phyloP scores from a whole-genome alignment of 2,329 filamentous ascomycete genomes.

The Ophiostoma populinum region DNA sequence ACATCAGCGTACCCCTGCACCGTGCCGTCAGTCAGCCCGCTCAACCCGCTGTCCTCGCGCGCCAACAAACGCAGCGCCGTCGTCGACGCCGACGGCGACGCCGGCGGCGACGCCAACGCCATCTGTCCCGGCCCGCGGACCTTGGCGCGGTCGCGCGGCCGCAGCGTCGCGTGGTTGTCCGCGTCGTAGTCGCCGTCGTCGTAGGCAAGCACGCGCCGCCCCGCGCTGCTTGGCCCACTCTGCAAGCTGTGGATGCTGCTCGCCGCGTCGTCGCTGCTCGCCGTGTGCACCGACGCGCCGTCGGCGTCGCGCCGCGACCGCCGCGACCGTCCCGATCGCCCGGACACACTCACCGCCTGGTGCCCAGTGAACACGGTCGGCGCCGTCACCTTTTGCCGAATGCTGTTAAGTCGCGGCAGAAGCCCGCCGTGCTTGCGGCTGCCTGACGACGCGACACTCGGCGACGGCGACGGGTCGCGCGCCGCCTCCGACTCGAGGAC shows the following conservation, averaged over 20 bases:
- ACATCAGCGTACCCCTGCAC: no score
- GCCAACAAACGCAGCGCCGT: neutral
- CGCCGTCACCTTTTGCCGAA: no score
- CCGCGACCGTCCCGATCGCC: no score
- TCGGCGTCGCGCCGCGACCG: neutral
- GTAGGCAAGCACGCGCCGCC: no score
- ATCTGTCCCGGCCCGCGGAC: conserved; percentile 11
- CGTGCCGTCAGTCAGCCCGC: conserved; percentile 9
- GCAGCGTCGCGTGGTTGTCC: conserved; percentile 23
- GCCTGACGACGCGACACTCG: no score
- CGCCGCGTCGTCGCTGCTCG: conserved; percentile 6
- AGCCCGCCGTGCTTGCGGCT: conserved; percentile 4
- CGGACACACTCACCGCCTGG: no score
- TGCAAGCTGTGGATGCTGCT: conserved; percentile 3
- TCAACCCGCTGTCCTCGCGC: conserved; percentile 9
- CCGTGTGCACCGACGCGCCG: neutral
- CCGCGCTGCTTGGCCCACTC: conserved; percentile 16
- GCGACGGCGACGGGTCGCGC: neutral
- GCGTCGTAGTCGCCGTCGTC: conserved; percentile 16
- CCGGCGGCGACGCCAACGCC: neutral
- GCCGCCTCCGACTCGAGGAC: neutral
- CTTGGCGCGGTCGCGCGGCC: conserved; percentile 25
- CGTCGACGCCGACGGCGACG: neutral
- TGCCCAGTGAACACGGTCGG: no score
- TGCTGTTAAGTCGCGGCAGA: no score